Percentiles rank a stretch among this genome's conserved stretches.
phyloP scores from a whole-genome alignment of 192 early-diverging fungal species.

The Coemansia sp. region DNA sequence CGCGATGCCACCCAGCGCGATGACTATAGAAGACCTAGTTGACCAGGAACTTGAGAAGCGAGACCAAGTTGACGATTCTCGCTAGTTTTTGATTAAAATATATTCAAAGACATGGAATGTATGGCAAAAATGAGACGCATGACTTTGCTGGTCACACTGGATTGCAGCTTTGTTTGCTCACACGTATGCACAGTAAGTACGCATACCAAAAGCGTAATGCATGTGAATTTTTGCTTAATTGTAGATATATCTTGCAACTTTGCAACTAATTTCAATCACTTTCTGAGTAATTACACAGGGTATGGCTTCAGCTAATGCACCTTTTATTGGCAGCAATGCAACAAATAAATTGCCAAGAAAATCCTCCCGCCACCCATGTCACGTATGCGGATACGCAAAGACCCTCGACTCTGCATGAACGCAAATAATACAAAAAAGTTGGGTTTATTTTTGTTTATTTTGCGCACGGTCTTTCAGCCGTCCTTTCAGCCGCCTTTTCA shows the following conservation, averaged over 20 bases:
- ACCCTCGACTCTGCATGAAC: neutral
- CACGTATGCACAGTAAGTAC: neutral
- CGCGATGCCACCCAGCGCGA: conserved; percentile 51
- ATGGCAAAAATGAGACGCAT: neutral
- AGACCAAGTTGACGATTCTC: conserved; percentile 1
- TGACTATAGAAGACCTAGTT: conserved; percentile 51
- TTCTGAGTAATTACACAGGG: neutral
- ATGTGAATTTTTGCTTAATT: neutral
- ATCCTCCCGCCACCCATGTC: neutral
- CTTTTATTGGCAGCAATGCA: neutral
- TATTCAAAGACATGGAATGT: neutral
- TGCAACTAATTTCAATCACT: neutral
- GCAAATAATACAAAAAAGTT: neutral
- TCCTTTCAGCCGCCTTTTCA: neutral
- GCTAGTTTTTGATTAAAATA: neutral
- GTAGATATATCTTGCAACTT: neutral
- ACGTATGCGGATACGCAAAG: neutral
- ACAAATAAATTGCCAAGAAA: neutral
- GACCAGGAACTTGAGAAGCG: conserved; percentile 49
- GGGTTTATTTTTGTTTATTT: conserved; percentile 3
- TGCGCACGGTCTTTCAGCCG: neutral
- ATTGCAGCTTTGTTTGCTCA: neutral
- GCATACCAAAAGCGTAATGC: neutral
- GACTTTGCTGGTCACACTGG: neutral
- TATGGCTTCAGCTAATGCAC: neutral